These are phyloP conservation scores for Aspergillus ustus DNA, from an alignment of 2,329 filamentous ascomycete genomes.

Conservation along the genomic window DNA sequence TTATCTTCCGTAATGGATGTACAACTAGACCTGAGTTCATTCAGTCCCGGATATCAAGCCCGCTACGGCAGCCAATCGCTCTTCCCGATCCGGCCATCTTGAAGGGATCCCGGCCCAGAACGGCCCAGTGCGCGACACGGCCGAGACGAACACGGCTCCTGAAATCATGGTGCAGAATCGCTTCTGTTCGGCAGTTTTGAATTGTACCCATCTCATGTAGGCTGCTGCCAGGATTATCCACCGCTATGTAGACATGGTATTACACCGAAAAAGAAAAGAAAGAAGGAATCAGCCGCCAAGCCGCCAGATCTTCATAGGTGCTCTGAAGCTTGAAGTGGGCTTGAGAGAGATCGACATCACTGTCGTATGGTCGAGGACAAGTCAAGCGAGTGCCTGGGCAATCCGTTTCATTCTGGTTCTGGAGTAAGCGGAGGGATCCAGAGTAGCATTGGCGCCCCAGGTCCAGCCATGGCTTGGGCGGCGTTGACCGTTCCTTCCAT, in stretches of 20 bases:
- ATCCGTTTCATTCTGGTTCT: neutral
- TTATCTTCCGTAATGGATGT: too few species aligned
- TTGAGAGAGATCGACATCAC: conserved; percentile 6
- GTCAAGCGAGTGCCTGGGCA: neutral
- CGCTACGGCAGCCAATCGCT: conserved; percentile 14
- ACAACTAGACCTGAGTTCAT: neutral
- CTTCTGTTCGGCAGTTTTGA: neutral
- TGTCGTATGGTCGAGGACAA: neutral
- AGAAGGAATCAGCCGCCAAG: conserved; percentile 6
- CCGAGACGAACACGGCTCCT: conserved; percentile 8
- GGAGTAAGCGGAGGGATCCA: neutral
- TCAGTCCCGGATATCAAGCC: conserved; percentile 3
- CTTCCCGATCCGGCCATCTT: conserved; percentile 35
- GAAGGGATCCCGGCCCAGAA: conserved; percentile 25
- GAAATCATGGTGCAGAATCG: neutral
- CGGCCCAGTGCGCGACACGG: conserved; percentile 20
- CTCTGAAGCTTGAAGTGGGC: neutral
- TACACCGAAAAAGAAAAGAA: conserved; percentile 9
- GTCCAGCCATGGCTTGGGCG: neutral
- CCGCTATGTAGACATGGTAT: neutral
- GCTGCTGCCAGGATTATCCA: neutral
- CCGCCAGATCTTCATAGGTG: conserved; percentile 12
- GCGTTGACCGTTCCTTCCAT: conserved; percentile 17
- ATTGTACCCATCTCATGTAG: neutral
- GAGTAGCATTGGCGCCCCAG: conserved; percentile 8